These are phyloP conservation scores for Quercus rubra DNA, from an alignment of 306 rosid genomes.

Conservation along the genomic window DNA sequence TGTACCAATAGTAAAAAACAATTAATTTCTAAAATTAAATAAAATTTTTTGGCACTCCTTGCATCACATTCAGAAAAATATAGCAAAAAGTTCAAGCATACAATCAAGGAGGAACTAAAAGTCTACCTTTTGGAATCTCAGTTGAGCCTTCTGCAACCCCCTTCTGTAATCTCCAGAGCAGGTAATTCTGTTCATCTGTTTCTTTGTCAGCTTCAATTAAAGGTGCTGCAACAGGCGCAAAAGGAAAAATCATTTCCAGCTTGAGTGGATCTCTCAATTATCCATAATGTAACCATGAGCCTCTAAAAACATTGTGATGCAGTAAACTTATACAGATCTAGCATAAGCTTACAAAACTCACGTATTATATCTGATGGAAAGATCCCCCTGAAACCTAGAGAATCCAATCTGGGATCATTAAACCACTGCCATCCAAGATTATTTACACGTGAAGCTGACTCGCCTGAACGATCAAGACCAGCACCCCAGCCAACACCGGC, in stretches of 20 bases:
- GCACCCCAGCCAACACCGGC: conserved; percentile 89
- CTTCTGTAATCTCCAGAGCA: conserved; percentile 66
- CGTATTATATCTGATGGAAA: conserved; percentile 70
- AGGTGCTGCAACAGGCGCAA: conserved; percentile 63
- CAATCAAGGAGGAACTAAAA: not conserved
- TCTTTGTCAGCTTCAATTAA: conserved; percentile 70
- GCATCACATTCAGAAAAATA: not conserved
- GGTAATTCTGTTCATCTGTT: conserved; percentile 74
- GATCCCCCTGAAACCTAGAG: conserved; percentile 91
- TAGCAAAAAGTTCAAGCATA: not conserved
- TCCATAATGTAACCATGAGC: not conserved
- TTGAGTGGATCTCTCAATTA: not conserved
- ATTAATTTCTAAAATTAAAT: too few species aligned
- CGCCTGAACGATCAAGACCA: conserved; percentile 46
- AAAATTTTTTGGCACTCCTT: too few species aligned
- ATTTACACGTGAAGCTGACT: conserved; percentile 57
- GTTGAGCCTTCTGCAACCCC: conserved; percentile 94
- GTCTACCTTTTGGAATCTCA: conserved; percentile 82
- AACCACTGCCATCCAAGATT: conserved; percentile 84
- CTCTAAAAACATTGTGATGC: not conserved
- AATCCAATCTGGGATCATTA: conserved; percentile 76
- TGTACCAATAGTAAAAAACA: too few species aligned
- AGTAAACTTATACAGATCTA: conserved; percentile 21
- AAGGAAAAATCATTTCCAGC: not conserved
- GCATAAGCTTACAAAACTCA: conserved; percentile 37